Evolutionary conservation across 352 stramenopile genomes (phyloP).

Genomic region (Saprolegnia diclina): DNA sequence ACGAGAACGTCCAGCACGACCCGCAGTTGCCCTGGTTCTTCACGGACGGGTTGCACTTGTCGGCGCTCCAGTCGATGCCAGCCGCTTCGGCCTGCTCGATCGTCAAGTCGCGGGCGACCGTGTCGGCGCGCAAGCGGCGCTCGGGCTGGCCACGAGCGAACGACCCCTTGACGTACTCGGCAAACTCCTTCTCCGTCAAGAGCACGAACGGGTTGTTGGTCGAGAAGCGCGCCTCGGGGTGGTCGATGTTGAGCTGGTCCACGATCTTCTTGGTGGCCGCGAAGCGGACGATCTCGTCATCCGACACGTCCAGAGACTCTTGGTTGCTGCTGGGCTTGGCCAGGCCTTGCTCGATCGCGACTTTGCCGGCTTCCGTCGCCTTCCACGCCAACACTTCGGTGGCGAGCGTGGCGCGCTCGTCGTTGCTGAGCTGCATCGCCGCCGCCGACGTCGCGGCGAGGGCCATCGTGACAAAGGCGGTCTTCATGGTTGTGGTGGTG

Average conservation of each 20-base stretch:
- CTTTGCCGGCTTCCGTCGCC: not conserved
- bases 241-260: not conserved
- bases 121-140: not conserved
- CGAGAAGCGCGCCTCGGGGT: constrained; percentile 4
- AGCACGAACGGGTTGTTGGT: constrained; percentile 13
- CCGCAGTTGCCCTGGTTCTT: constrained; percentile 91
- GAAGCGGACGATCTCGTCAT: constrained; percentile 14
- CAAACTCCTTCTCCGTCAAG: constrained; percentile 12
- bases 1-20: constrained; percentile 91
- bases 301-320: constrained; percentile 5
- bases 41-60: constrained; percentile 28
- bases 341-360: not conserved
- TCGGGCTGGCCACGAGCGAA: not conserved
- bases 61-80: constrained; percentile 28
- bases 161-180: not conserved
- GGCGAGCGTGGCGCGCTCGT: not conserved
- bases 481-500: constrained; percentile 3
- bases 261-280: not conserved
- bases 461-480: not conserved
- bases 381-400: constrained; percentile 2
- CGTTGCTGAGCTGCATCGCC: constrained; percentile 7
- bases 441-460: not conserved
- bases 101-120: not conserved
- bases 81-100: not conserved
- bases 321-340: constrained; percentile 1